Evolutionary conservation across 2,329 filamentous ascomycete genomes (phyloP), one percentile per base, ranked within the genome.

Genomic region (Lachnellula occidentalis): DNA sequence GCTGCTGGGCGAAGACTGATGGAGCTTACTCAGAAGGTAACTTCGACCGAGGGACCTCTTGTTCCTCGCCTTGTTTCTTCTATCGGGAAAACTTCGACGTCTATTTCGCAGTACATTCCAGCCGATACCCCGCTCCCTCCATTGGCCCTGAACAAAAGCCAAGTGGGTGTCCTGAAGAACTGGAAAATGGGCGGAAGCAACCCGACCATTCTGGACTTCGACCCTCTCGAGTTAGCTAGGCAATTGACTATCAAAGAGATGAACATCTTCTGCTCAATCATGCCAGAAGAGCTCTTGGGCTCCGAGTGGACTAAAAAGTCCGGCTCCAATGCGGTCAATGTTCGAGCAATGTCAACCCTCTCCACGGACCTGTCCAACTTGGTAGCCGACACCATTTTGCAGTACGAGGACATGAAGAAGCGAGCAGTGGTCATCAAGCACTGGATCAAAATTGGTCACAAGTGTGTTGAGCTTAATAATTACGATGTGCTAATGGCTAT

Each of bases 401-500:
- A 89, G 53, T 81, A 90, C 54, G 81, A 88, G n/a, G 94, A 97
- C 69, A 85, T 87, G 24, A 97, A 97, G 80, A 95, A 92, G 75
- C 84, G 94, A 24, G 92, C 94, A 1, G 75, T 81, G 1, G 83
- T 91, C 50, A 94, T 99, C 74, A 97, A 99, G 75, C 92, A 97
- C 64, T 99, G 94, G 94, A 89, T 96, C 69, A 99, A 97, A 77
- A 85, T 97, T 63, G 90, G 90, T 1, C 81, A 87, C 64, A 89
- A 88, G 65, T 95, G 90, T 61, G 76, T 95, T 5, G 89, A 94
- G 66, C 79, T 97, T 24, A 87, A 94, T 74, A 99, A 99, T 73
- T 99, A 96, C 65, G 92, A 99, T 67, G 90, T 90, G 0, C 75
- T 99, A 11, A 96, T 97, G 91, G 91, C 94, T 7, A 96, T 99